Base-by-base conservation (phyloP, 306 rosid species). In the Pueraria montana region DNA sequence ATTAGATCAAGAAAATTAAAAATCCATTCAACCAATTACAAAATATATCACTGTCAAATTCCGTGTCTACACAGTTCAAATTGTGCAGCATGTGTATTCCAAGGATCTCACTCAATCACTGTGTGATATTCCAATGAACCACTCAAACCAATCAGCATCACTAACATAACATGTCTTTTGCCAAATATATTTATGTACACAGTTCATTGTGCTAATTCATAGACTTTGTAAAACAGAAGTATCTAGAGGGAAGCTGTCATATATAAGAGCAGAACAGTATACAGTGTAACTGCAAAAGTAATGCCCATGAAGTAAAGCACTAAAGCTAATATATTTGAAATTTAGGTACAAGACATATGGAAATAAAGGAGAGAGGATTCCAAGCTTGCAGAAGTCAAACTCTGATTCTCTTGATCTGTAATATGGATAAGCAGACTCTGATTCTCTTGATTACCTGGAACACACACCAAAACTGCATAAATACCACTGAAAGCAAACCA, bases 361-460 rank as follows among this genome's bases (percentile, higher is more conserved):
- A 81, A 67, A 66, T 14, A 63, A 63, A 48, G 56, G 70, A 85
- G 92, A 88, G 94, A 91, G 95, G 93, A 94, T 76, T 82, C 92
- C 74, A 87, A 83, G 94, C 90, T 89, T 91, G 86, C 97, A 96
- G 94, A 92, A 92, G 94, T 87, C 52, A 59, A 12, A 10, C 49
- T 43, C 11, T 38, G 11, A 65, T 55, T 62, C 80, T 93, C 93
- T 84, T 45, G 84, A 48, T 36, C 83, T 34, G 80, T 48, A 55
- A 79, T 75, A 83, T 49, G 45, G 56, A 72, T 82, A 86, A 65
- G 55, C 85, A 76, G 30, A 66, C 26, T 76, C 74, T 20, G 36
- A 21, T 69, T 49, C 68, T 65, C 79, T 74, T 62, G 77, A 81
- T 86, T 89, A 80, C 94, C 94, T 91, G 90, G 11, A 73, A 84